phyloP scores from a whole-genome alignment of 805 yeast genomes.

The Candida insectorum region DNA sequence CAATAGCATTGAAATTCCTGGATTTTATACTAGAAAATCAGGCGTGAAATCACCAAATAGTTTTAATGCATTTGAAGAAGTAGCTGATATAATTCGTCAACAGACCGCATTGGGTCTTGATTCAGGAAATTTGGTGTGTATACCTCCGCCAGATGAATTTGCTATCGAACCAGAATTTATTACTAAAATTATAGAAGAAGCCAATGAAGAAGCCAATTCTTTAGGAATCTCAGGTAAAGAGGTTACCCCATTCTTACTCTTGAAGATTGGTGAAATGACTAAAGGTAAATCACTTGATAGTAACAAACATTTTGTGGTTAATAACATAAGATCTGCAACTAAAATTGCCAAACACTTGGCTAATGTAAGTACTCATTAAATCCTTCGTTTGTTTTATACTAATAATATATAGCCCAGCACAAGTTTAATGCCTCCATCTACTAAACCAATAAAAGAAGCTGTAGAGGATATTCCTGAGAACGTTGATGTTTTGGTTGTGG shows the following conservation, averaged over 20 bases:
- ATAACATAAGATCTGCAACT: constrained; percentile 70
- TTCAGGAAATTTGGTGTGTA: constrained; percentile 75
- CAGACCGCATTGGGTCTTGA: constrained; percentile 45
- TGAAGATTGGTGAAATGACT: constrained; percentile 63
- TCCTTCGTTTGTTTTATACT: constrained; percentile 1
- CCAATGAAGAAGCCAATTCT: constrained; percentile 52
- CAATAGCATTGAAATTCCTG: constrained; percentile 53
- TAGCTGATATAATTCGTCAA: constrained; percentile 58
- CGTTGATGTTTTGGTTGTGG: constrained; percentile 50
- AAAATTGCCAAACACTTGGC: constrained; percentile 57
- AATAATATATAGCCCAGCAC: constrained; percentile 2
- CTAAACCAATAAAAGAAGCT: no score
- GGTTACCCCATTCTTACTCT: constrained; percentile 73
- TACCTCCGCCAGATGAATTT: constrained; percentile 69
- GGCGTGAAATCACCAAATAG: constrained; percentile 69
- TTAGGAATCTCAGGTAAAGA: constrained; percentile 64
- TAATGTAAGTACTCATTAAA: constrained; percentile 4
- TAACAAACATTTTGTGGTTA: constrained; percentile 71
- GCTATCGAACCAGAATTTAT: constrained; percentile 58
- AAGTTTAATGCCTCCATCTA: neutral
- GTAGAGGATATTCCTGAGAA: no score
- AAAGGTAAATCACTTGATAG: constrained; percentile 66
- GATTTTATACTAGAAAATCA: constrained; percentile 76
- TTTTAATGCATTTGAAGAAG: constrained; percentile 49
- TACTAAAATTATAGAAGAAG: constrained; percentile 51